Conservation (phyloP, 2,329 filamentous ascomycete species). For the Fusarium veterinarium region DNA sequence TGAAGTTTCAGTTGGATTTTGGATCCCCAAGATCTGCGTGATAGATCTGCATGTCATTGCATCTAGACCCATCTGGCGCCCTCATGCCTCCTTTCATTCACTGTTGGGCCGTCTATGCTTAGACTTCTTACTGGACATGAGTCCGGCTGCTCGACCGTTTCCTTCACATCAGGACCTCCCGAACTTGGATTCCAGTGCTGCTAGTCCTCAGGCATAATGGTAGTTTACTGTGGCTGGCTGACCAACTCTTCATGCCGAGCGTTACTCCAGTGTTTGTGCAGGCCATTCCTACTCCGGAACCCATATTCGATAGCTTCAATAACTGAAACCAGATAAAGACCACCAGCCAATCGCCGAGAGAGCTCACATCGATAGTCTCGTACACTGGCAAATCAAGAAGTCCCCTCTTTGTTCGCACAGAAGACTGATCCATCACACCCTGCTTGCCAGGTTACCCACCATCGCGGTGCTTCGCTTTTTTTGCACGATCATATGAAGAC, state of each 20-base stretch:
- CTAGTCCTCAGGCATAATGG: constrained; percentile 16
- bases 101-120: not conserved
- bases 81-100: constrained; percentile 7
- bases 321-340: not conserved
- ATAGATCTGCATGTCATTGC: not conserved
- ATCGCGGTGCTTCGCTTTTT: not conserved
- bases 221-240: constrained; percentile 32
- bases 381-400: not conserved
- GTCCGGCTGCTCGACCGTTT: not conserved
- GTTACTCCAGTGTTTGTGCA: not conserved
- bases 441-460: constrained; percentile 4
- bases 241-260: constrained; percentile 17
- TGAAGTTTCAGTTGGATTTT: not conserved
- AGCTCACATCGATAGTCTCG: not conserved
- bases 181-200: constrained; percentile 1
- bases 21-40: not conserved
- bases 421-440: not conserved
- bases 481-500: not conserved
- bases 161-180: not conserved
- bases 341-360: not conserved
- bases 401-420: not conserved
- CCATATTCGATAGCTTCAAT: not conserved
- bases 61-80: constrained; percentile 6
- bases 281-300: constrained; percentile 35
- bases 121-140: constrained; percentile 3